These are phyloP conservation scores for Brassica juncea DNA, from an alignment of 345 rosid species.

Conservation along the genomic window DNA sequence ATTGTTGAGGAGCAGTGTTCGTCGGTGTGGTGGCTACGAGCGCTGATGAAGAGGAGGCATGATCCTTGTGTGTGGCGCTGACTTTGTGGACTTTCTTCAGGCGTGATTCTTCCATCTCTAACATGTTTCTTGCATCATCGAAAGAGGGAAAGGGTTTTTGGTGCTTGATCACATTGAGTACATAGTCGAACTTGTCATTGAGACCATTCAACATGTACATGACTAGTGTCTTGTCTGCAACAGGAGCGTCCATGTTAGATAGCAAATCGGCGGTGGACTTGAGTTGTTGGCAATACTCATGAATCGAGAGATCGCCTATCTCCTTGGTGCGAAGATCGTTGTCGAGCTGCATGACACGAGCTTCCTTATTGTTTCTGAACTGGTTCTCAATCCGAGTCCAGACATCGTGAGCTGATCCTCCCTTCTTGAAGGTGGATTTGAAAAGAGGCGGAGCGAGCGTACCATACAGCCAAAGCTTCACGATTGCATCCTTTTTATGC, in stretches of 20 bases:
- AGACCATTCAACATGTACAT: neutral
- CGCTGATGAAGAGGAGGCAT: neutral
- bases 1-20: too few species aligned
- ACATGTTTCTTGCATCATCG: neutral
- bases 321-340: neutral
- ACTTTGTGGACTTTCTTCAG: neutral
- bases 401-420: neutral
- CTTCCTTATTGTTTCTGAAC: neutral
- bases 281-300: neutral
- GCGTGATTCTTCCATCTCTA: neutral
- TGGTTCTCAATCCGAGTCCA: neutral
- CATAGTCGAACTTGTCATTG: neutral
- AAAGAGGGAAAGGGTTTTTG: neutral
- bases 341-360: neutral
- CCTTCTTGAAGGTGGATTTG: neutral
- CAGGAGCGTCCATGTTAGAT: neutral
- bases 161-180: neutral
- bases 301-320: neutral
- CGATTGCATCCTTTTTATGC: neutral
- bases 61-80: neutral
- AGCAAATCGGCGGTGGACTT: neutral
- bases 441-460: neutral
- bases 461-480: neutral
- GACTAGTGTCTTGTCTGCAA: neutral
- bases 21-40: neutral